These are phyloP conservation scores for Trypanosomatidae sp. DNA, from an alignment of 208 protist species.

Conservation along the genomic window DNA sequence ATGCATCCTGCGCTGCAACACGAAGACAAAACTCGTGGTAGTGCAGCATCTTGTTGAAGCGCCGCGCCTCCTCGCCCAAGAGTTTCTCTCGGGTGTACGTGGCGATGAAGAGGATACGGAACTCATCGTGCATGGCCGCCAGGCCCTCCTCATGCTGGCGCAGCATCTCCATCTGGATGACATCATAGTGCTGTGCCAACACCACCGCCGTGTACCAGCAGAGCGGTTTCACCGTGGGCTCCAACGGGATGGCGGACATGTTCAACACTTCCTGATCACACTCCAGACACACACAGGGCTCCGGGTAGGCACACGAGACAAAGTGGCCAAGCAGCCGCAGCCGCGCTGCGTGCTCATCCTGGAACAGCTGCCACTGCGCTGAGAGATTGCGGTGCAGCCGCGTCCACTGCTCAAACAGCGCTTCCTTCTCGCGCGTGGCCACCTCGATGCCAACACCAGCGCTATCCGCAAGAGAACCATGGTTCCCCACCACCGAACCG, in stretches of 20 bases:
- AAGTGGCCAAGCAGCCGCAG: conserved; percentile 39
- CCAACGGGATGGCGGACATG: conserved; percentile 42
- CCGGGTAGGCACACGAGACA: conserved; percentile 44
- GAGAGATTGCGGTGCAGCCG: conserved; percentile 22
- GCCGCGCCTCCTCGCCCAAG: conserved; percentile 37
- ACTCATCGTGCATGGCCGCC: conserved; percentile 10
- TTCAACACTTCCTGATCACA: conserved; percentile 54
- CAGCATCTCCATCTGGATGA: conserved; percentile 35
- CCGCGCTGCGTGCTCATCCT: conserved; percentile 35
- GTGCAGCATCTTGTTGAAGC: conserved; percentile 31
- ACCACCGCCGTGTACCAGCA: conserved; percentile 56
- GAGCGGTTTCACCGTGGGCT: conserved; percentile 31
- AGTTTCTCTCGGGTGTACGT: conserved; percentile 33
- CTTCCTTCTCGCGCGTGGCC: conserved; percentile 28
- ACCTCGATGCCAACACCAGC: conserved; percentile 5
- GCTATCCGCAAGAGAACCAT: background rate
- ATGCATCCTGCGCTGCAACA: conserved; percentile 6
- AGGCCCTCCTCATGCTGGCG: conserved; percentile 22
- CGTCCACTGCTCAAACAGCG: conserved; percentile 27
- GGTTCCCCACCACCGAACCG: no score
- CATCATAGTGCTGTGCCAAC: conserved; percentile 17
- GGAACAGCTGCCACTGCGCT: conserved; percentile 26
- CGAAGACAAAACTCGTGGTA: conserved; percentile 48
- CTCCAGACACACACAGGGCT: conserved; percentile 38
- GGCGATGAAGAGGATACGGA: conserved; percentile 26